Conservation (phyloP, 2,329 filamentous ascomycete species). For the Sporothrix phasma region DNA sequence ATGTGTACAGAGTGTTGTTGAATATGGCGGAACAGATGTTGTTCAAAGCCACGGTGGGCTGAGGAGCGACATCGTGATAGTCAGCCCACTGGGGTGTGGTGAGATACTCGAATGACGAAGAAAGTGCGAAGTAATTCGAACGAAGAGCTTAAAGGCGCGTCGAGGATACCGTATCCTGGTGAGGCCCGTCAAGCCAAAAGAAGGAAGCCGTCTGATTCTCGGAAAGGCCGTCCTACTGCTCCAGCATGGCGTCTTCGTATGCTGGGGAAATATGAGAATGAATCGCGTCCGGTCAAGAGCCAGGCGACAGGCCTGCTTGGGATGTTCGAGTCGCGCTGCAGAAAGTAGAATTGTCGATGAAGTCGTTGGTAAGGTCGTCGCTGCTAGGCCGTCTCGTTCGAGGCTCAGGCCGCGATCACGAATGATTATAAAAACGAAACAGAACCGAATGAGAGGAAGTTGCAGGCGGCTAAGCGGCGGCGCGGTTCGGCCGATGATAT, state of each 20-base stretch:
- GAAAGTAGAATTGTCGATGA: background rate
- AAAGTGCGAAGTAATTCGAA: background rate
- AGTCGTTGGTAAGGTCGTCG: background rate
- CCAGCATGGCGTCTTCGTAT: slow-evolving; percentile 1
- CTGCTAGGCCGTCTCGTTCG: background rate
- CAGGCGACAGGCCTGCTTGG: background rate
- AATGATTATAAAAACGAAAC: background rate
- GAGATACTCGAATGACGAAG: background rate
- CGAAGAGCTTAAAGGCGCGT: background rate
- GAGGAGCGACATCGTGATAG: slow-evolving; percentile 53
- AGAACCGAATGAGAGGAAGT: background rate
- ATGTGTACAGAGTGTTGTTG: slow-evolving; percentile 76
- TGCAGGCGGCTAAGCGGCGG: background rate
- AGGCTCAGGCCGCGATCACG: background rate
- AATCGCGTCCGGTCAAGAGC: background rate
- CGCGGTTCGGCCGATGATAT: background rate
- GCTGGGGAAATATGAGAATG: background rate
- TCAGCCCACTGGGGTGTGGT: background rate
- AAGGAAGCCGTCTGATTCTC: background rate
- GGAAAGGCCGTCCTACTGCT: slow-evolving; percentile 2
- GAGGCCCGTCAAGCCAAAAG: background rate
- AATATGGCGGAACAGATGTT: slow-evolving; percentile 74
- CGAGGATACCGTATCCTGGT: background rate
- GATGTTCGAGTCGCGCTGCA: too few species aligned
- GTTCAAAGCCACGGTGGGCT: slow-evolving; percentile 58